A percentile compares a stretch with the other conserved stretches of the same genome.
These are phyloP conservation scores for Termitomyces sp. DNA, from an alignment of 768 basidiomycete genomes.

Conservation along the genomic window DNA sequence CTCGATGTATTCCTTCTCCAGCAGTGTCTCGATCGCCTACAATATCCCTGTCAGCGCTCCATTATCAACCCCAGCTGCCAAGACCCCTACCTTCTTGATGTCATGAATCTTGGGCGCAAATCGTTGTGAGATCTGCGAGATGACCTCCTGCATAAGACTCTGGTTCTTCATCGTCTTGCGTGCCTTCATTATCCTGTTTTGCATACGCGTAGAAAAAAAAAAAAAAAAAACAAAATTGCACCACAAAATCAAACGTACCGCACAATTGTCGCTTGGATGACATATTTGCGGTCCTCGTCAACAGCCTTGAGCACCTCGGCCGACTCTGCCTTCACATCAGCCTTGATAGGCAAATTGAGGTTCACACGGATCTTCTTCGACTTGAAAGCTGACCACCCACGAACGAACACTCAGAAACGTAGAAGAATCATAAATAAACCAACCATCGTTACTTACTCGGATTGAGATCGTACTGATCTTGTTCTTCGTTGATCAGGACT, in stretches of 20 bases:
- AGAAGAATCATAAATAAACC: constrained; percentile 2
- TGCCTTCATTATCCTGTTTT: constrained; percentile 84
- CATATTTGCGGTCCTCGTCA: constrained; percentile 96
- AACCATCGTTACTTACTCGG: constrained; percentile 37
- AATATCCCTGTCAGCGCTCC: background rate
- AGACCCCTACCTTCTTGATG: constrained; percentile 99
- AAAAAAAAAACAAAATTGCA: too few species aligned
- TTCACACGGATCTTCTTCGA: constrained; percentile 96
- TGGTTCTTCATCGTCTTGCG: constrained; percentile 96
- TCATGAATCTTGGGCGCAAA: constrained; percentile 94
- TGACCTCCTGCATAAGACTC: constrained; percentile 82
- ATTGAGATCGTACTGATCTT: constrained; percentile 89
- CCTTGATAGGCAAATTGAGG: constrained; percentile 89
- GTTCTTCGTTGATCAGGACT: constrained; percentile 84
- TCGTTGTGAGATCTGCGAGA: constrained; percentile 82
- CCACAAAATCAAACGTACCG: too few species aligned
- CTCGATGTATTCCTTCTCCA: constrained; percentile 99
- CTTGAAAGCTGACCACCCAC: constrained; percentile 70
- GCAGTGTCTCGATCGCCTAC: constrained; percentile 84
- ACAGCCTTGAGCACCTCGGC: constrained; percentile 91
- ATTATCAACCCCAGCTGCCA: background rate
- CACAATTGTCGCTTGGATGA: constrained; percentile 94
- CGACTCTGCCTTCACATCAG: constrained; percentile 90
- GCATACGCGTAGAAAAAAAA: too few species aligned
- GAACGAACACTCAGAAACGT: background rate